Evolutionary conservation across 305 asterid genomes (phyloP), one percentile per base, ranked within the genome.

Genomic region (Fraxinus greggii): DNA sequence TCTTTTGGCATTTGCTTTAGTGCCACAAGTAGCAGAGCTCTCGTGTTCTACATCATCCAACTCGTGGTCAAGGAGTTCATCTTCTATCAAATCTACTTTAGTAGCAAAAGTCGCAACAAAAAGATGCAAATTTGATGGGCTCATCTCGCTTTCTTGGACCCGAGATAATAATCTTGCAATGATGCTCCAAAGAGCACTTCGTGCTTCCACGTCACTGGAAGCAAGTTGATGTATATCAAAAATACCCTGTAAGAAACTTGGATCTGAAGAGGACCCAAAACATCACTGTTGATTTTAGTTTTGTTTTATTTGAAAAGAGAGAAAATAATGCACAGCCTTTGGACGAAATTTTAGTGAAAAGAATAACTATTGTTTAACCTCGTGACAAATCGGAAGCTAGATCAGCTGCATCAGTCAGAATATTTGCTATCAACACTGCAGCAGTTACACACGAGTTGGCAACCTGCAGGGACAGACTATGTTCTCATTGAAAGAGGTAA

Each of bases 391-490:
- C 92, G 72, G 87, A 83, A 79, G 89, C 88, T 61, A 89, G 86
- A 88, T 88, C 84, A 10, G 87, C 83, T 33, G 89, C 86, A 82
- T 92, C 94, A 51, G 88, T 87, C 78, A 94, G 90, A 79, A 94
- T 89, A 87, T 94, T 94, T 82, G 97, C 95, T 67, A 88, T 81
- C 89, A 93, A 80, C 78, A 92, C 93, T 38, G 93, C 89, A 81
- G 96, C 93, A 88, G 97, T 89, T 54, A 93, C 89, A 78, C 97
- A 94, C 61, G 95, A 90, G 87, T 87, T 88, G 79, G 94, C 88
- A 81, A 93, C 87, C 98, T 94, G 90, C 86, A 88, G 79, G 77
- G 70, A 54, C 26, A 24, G 23, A 75, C 31, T 9, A 31, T 70
- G 13, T 31, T 70, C 21, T 70, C 24, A 32, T 31, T 70, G 42